Evolutionary conservation across 495 filamentous ascomycete genomes (phyloP).

Genomic region (Neurospora sp.): DNA sequence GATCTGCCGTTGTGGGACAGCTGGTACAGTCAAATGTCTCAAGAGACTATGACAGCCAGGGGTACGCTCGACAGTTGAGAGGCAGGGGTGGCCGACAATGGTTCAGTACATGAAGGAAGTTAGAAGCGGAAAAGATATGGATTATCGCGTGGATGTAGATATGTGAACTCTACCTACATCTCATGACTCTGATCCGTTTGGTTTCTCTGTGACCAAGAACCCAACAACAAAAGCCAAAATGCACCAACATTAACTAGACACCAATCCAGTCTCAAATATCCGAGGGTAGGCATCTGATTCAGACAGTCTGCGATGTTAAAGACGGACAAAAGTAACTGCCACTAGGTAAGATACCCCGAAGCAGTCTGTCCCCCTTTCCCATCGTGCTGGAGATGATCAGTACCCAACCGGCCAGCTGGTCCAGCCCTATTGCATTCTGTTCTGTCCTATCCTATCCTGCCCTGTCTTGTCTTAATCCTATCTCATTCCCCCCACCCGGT

Average conservation of each 20-base stretch:
- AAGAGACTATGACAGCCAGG: neutral
- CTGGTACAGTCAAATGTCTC: neutral
- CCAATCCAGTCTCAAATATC: no score
- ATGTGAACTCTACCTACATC: neutral
- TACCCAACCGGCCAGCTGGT: no score
- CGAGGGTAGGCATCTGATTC: no score
- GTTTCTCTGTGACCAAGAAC: neutral
- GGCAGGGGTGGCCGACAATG: neutral
- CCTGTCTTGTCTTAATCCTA: no score
- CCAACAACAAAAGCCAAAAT: neutral
- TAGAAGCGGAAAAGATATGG: neutral
- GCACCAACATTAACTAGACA: neutral
- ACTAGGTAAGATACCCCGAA: no score
- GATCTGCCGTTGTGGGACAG: neutral
- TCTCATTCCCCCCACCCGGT: no score
- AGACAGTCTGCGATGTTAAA: no score
- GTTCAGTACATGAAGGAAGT: neutral
- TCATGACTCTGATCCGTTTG: neutral
- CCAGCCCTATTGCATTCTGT: no score
- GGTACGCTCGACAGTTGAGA: neutral
- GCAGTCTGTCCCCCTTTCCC: no score
- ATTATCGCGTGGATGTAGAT: neutral
- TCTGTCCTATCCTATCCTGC: no score
- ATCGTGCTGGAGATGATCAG: no score
- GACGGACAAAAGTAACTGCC: no score